These are phyloP conservation scores for Kluyveromyces aestuarii DNA, from an alignment of 805 yeast genomes.

Conservation along the genomic window DNA sequence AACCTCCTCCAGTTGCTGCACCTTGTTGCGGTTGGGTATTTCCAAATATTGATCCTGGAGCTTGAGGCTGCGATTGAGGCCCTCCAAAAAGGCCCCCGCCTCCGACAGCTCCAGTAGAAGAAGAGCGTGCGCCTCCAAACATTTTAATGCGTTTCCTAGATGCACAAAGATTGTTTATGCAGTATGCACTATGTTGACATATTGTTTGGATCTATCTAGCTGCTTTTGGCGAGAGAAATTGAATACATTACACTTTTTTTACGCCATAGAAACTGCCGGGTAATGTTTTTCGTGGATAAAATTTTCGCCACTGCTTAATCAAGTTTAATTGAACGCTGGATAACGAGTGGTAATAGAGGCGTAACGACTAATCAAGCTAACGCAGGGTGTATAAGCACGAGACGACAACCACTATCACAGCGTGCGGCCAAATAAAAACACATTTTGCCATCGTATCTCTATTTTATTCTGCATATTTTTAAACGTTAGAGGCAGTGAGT, in stretches of 20 bases:
- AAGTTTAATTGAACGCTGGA: background rate
- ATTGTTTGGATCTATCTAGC: too few relatives aligned
- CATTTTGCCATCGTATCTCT: too few relatives aligned
- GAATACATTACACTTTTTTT: too few relatives aligned
- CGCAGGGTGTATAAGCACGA: background rate
- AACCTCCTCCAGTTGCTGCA: background rate
- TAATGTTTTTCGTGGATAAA: background rate
- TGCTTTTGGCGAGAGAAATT: too few relatives aligned
- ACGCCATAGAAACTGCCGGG: background rate
- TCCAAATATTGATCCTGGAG: constrained; percentile 16
- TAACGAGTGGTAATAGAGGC: background rate
- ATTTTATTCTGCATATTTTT: too few relatives aligned
- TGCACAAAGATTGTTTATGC: background rate
- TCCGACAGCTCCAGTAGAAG: background rate
- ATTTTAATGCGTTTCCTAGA: background rate
- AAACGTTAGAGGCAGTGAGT: background rate
- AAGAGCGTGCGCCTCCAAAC: background rate
- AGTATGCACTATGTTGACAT: too few relatives aligned
- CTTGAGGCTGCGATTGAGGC: background rate
- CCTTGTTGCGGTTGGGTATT: constrained; percentile 7
- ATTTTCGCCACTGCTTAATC: background rate
- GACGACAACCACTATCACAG: constrained; percentile 2
- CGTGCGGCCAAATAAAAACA: too few relatives aligned
- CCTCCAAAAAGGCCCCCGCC: constrained; percentile 6
- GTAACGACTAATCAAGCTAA: too few relatives aligned